Evolutionary conservation across 164 flowering plant species (phyloP), one percentile per base, ranked within the genome.

Genomic region (Stephania japonica): DNA sequence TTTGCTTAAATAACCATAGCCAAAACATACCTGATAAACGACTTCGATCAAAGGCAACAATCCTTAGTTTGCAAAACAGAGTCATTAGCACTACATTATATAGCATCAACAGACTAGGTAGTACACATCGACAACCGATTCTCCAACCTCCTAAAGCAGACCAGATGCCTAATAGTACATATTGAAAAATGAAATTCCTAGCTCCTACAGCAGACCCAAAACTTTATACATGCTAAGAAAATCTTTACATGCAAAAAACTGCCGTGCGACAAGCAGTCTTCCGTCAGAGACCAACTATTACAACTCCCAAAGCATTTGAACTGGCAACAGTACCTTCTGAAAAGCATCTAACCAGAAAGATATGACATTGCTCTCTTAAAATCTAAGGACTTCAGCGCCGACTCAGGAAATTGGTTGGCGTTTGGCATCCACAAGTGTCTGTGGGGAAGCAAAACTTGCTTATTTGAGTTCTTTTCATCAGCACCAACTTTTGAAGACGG

Each of bases 361-460:
- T 59, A 59, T 21, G 97, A 89, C 92, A 94, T 87, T 68, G 97
- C 92, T 75, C 86, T 76, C 73, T 84, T 82, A 61, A 93, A 86
- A 56, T 90, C 92, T 72, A 90, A 67, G 9, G 93, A 85, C 44
- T 83, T 81, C 53, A 89, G 82, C 18, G 93, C 83, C 2, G 92
- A 83, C 32, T 85, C 84, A 1, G 92, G 87, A 77, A 91, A 89
- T 70, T 73, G 85, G 62, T 79, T 80, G 49, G 83, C 85, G 67
- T 76, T 85, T 0, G 97, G 93, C 61, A 88, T 70, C 93, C 92
- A 90, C 18, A 94, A 64, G 24, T 88, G 86, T n/a, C 79, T 64
- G 49, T 75, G 84, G 26, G 94, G 97, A 25, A 91, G 73, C 78
- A 92, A 0, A 10, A 89, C 72, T 23, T 81, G 81, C 47, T 82